Base-by-base conservation (phyloP, 1,139 yeast species). In the Wickerhamomyces sp. region DNA sequence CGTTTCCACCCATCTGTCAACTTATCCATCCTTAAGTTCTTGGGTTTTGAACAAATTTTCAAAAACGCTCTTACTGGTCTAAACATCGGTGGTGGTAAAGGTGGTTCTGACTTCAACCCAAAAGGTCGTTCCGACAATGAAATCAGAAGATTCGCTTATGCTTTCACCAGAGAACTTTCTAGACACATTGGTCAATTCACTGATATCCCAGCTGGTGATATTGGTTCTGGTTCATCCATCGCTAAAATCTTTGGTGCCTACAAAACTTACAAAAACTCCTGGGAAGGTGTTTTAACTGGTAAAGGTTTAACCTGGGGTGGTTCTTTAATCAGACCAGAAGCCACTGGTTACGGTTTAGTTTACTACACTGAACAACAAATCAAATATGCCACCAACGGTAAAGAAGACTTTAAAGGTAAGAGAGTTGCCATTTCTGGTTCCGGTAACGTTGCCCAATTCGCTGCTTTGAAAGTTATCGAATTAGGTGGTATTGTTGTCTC, bases 241-340 rank as follows among this genome's bases (percentile, higher is more conserved):
- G 57, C 97, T 58, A 90, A 69, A 85, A 71, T 92, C 63, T 92
- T 88, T 60, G 98, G 98, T 73, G 96, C 96, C 55, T 92, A 87
- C 88, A 88, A 89, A 78, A 76, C 78, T 62, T 76, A 78, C 81
- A 84, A 77, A 70, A 90, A 92, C 81, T 76, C 83, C 64, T 92
- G 90, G 84, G 92, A 92, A 64, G 97, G 97, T 78, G 92, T 90
- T 42, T 77, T 92, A 59, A 92, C 98, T 62, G 97, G 98, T 72
- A 92, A 92, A 76, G 97, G 97, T 61, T 77, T 89, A 62, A 72
- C 82, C 65, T 92, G 97, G 96, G 98, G 98, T 78, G 98, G 97
- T 63, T 90, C 97, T 58, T 78, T 90, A 65, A 89, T 92, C 70
- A 86, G 98, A 72, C 96, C 97, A 52, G 98, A 92, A 78, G 98